phyloP scores from a whole-genome alignment of 1,139 yeast species.

The Pneumocystis canis region DNA sequence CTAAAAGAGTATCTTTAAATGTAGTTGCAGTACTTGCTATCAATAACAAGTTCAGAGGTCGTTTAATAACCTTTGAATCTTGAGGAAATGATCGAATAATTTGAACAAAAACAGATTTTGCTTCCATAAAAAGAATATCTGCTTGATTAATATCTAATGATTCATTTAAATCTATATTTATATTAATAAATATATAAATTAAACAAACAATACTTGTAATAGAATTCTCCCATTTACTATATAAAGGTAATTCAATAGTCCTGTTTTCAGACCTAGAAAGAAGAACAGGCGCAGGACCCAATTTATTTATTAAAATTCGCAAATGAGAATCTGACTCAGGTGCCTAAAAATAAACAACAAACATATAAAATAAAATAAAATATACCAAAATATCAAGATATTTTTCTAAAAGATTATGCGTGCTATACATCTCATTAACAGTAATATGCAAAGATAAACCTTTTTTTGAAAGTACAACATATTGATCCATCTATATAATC shows the following conservation, averaged over 20 bases:
- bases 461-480: constrained; percentile 28
- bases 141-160: constrained; percentile 24
- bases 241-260: constrained; percentile 24
- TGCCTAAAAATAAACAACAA: neutral
- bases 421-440: constrained; percentile 27
- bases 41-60: constrained; percentile 23
- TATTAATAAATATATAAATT: neutral
- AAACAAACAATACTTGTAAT: constrained; percentile 19
- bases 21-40: constrained; percentile 27
- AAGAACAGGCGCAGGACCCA: constrained; percentile 24
- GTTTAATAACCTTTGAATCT: constrained; percentile 20
- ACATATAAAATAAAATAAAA: neutral
- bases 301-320: constrained; percentile 22
- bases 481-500: constrained; percentile 28
- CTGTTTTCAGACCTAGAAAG: constrained; percentile 25
- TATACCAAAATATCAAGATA: constrained; percentile 17
- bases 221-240: constrained; percentile 28
- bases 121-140: constrained; percentile 28
- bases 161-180: constrained; percentile 14
- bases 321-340: constrained; percentile 19
- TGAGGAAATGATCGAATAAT: constrained; percentile 27
- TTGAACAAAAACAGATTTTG: constrained; percentile 27
- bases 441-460: constrained; percentile 26
- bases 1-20: constrained; percentile 21
- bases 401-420: constrained; percentile 27